Base-by-base conservation (phyloP, 805 yeast species). In the Clavispora fructus region DNA sequence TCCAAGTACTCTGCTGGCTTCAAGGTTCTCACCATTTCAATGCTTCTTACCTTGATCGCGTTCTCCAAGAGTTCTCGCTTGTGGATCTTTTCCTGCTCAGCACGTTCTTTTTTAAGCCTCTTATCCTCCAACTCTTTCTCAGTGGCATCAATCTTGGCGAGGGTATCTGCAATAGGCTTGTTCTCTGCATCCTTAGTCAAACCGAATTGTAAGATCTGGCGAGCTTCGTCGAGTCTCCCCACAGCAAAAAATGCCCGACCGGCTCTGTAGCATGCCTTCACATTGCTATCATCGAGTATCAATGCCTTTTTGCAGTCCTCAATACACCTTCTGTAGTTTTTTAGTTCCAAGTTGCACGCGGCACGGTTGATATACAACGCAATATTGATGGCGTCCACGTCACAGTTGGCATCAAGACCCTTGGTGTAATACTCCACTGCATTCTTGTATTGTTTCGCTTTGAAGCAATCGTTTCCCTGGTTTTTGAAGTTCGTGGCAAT, bases 381-480 rank as follows among this genome's bases (percentile, higher is more conserved):
- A 3, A 80, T 76, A 32, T 79, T 78, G 25, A 89, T 67, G 6
- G 67, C 71, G 12, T 65, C 63, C 13, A 75, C 83, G 6, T 74
- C 80, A 59, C 89, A 80, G 40, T 80, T 77, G 32, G 86, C 80
- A 11, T 81, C 89, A 25, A 94, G 58, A 1, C 95, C 98, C 60
- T 87, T 82, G 30, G 83, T 82, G 58, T 94, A 94, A 58, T 73
- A 84, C 45, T 80, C 85, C 37, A 87, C 71, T 0, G 99, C 99
- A 52, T 80, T 80, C 46, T 78, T 75, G 66, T 78, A 94, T 56
- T 83, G 80, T 56, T 84, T 87, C 9, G 70, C 69, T 61, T 80
- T 83, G 67, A 76, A 94, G 48, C 87, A 78, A 13, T 89, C 97
- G 63, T 95, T 94, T 6, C 99, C 99, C 61, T 92, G 97, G 50